Percentiles rank a stretch among this genome's conserved stretches.
Conservation (phyloP, 805 yeast genomes). For the Saturnispora galanensis region DNA sequence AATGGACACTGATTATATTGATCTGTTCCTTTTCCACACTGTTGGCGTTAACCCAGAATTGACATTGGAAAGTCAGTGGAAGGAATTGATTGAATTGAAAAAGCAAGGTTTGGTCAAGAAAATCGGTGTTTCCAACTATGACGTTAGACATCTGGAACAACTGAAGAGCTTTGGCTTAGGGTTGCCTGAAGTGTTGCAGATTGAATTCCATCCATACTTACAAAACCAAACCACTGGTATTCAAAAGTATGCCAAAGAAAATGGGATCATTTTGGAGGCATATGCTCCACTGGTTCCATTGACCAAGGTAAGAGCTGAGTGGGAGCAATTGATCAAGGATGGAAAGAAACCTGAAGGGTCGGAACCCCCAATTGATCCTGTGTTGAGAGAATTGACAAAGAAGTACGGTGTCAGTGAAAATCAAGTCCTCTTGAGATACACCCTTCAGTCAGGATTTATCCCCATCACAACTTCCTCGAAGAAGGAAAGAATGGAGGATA, state of each 20-base stretch:
- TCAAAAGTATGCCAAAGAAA: conserved; percentile 26
- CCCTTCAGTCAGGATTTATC: conserved; percentile 31
- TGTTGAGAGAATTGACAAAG: conserved; percentile 23
- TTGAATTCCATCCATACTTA: conserved; percentile 55
- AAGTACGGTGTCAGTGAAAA: conserved; percentile 31
- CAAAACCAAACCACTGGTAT: conserved; percentile 52
- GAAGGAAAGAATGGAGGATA: conserved; percentile 30
- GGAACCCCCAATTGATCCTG: conserved; percentile 23
- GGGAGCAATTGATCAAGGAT: background rate
- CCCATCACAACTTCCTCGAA: conserved; percentile 39
- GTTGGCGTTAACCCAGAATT: conserved; percentile 35
- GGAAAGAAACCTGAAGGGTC: conserved; percentile 4
- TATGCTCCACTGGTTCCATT: conserved; percentile 39
- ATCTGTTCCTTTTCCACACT: conserved; percentile 51
- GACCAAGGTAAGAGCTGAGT: conserved; percentile 22
- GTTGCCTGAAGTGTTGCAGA: conserved; percentile 51
- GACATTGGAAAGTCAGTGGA: conserved; percentile 38
- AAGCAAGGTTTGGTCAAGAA: conserved; percentile 42
- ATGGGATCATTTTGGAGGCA: conserved; percentile 33
- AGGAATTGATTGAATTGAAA: conserved; percentile 36
- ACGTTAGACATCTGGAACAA: conserved; percentile 34
- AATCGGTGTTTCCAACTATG: conserved; percentile 45
- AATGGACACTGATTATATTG: conserved; percentile 43
- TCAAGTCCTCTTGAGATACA: conserved; percentile 39
- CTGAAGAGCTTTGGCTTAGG: conserved; percentile 30